Conservation (phyloP, 2,329 filamentous ascomycete species). For the Fusarium duplospermum region DNA sequence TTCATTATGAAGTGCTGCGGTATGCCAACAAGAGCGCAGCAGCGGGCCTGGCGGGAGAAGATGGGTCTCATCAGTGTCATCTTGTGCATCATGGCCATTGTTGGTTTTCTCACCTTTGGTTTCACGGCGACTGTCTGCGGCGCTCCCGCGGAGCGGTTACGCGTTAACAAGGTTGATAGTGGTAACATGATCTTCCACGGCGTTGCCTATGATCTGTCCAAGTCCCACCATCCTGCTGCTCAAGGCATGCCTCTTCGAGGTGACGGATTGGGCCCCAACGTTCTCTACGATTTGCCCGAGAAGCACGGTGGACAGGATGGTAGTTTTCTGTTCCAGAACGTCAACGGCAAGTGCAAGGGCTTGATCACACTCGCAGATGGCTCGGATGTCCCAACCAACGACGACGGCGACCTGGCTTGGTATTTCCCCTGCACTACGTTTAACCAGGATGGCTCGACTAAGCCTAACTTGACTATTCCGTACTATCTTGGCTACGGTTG, state of each 20-base stretch:
- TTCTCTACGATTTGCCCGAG: conserved; percentile 86
- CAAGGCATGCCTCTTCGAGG: conserved; percentile 74
- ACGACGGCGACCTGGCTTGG: conserved; percentile 83
- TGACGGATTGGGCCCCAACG: conserved; percentile 72
- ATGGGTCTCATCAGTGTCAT: conserved; percentile 97
- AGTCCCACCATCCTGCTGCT: conserved; percentile 82
- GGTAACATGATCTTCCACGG: conserved; percentile 99
- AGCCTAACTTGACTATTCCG: conserved; percentile 77
- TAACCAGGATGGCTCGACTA: conserved; percentile 90
- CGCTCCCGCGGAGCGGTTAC: conserved; percentile 75
- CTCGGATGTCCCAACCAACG: conserved; percentile 84
- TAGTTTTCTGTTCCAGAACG: conserved; percentile 97
- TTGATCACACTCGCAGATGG: conserved; percentile 78
- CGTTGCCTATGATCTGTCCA: conserved; percentile 83
- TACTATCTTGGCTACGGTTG: conserved; percentile 90
- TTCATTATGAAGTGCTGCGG: conserved; percentile 87
- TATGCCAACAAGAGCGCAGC: conserved; percentile 85
- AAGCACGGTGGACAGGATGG: conserved; percentile 91
- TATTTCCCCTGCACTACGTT: conserved; percentile 95
- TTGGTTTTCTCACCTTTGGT: conserved; percentile 96
- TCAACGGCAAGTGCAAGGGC: conserved; percentile 95
- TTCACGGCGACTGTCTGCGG: conserved; percentile 92
- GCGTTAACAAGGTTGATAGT: conserved; percentile 81
- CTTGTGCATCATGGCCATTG: conserved; percentile 83
- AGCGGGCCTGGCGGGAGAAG: conserved; percentile 96